These are phyloP conservation scores for Leptographium galeiforme DNA, from an alignment of 2,329 filamentous ascomycete species.

Conservation along the genomic window DNA sequence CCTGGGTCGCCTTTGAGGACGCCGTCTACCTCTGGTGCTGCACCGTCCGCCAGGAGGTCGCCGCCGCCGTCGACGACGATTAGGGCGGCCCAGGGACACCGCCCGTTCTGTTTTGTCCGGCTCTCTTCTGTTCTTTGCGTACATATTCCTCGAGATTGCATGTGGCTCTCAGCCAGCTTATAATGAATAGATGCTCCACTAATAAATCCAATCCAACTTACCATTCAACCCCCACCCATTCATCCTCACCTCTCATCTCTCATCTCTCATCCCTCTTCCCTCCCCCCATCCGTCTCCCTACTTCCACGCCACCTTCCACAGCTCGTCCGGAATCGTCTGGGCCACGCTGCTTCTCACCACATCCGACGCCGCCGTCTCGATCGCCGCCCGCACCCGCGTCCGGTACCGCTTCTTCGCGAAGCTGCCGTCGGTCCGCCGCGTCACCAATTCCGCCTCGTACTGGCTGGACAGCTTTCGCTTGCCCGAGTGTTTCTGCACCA, in stretches of 20 bases:
- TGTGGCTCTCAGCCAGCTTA: not conserved
- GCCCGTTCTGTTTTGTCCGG: not conserved
- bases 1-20: conserved; percentile 72
- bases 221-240: too few species aligned
- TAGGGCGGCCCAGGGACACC: not conserved
- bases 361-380: not conserved
- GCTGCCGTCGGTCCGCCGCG: conserved; percentile 14
- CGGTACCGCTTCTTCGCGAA: conserved; percentile 5
- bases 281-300: too few species aligned
- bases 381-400: not conserved
- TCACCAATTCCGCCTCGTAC: conserved; percentile 35
- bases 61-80: conserved; percentile 38
- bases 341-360: too few species aligned
- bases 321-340: too few species aligned
- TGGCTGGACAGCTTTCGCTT: conserved; percentile 39
- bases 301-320: too few species aligned
- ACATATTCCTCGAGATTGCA: not conserved
- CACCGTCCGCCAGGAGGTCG: conserved; percentile 71
- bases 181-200: too few species aligned
- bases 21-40: conserved; percentile 75
- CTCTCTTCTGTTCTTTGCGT: not conserved
- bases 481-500: not conserved
- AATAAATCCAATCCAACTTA: too few species aligned
- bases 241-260: too few species aligned
- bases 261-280: too few species aligned